These are phyloP conservation scores for Aaosphaeria pasadenensis DNA, from an alignment of 2,329 filamentous ascomycete species.

Conservation along the genomic window DNA sequence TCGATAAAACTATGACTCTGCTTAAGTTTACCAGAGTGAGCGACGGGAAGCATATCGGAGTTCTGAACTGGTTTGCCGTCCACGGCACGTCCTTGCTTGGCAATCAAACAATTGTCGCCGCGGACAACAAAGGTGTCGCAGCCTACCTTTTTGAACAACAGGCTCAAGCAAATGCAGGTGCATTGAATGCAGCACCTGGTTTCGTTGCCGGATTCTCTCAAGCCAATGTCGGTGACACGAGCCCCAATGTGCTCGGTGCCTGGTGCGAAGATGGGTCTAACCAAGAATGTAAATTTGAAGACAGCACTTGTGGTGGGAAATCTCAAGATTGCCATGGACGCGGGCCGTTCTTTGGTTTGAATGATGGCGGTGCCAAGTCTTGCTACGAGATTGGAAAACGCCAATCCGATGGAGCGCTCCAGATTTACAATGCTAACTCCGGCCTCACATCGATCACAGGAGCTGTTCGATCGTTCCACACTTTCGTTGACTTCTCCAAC, in stretches of 20 bases:
- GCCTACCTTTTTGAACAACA: constrained; percentile 79
- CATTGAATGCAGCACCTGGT: constrained; percentile 52
- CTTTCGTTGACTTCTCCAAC: constrained; percentile 76
- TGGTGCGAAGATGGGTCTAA: constrained; percentile 81
- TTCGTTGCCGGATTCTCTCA: constrained; percentile 94
- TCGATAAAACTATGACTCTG: constrained; percentile 77
- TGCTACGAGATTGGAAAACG: constrained; percentile 73
- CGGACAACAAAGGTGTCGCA: constrained; percentile 96
- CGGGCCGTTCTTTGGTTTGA: constrained; percentile 64
- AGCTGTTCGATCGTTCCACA: constrained; percentile 75
- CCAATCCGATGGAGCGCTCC: constrained; percentile 63
- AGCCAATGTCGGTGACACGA: constrained; percentile 86
- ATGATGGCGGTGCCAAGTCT: constrained; percentile 65
- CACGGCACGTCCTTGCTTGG: constrained; percentile 89
- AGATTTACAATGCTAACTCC: constrained; percentile 53
- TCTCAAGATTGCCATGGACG: constrained; percentile 71
- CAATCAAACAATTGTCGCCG: constrained; percentile 87
- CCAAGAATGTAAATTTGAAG: constrained; percentile 68
- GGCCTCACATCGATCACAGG: constrained; percentile 55
- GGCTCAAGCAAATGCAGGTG: constrained; percentile 44
- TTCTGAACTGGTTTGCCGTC: constrained; percentile 87
- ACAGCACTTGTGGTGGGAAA: constrained; percentile 78
- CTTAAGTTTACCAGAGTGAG: constrained; percentile 72
- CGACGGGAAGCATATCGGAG: constrained; percentile 73
- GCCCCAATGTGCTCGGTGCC: constrained; percentile 81